These are phyloP conservation scores for Phyllachora maydis DNA, from an alignment of 2,329 filamentous ascomycete genomes.

Conservation along the genomic window DNA sequence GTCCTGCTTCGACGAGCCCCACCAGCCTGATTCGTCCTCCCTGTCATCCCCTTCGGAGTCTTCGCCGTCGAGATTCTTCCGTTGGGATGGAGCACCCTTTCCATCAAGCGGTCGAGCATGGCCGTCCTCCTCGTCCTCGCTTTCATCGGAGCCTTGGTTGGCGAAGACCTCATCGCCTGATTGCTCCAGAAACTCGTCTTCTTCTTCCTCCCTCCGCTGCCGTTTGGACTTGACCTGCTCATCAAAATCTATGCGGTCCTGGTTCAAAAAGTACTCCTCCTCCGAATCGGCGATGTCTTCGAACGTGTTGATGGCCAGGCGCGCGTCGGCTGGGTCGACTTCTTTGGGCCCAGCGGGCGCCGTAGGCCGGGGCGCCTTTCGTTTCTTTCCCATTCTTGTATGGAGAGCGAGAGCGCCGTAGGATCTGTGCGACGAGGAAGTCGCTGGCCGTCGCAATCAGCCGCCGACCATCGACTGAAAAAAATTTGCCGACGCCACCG, in stretches of 20 bases:
- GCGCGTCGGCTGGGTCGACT: slow-evolving; percentile 33
- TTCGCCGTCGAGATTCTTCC: slow-evolving; percentile 12
- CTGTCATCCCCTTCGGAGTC: slow-evolving; percentile 28
- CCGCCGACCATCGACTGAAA: too few species aligned
- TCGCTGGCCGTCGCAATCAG: too few species aligned
- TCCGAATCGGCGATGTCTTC: slow-evolving; percentile 85
- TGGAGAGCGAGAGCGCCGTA: background rate
- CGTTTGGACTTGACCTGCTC: slow-evolving; percentile 64
- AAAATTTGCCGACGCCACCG: too few species aligned
- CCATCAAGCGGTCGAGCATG: too few species aligned
- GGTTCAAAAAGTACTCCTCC: slow-evolving; percentile 77
- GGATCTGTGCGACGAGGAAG: too few species aligned
- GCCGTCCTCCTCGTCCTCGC: slow-evolving; percentile 8
- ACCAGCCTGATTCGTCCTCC: slow-evolving; percentile 45
- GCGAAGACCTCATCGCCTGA: slow-evolving; percentile 38
- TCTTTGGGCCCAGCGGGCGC: slow-evolving; percentile 30
- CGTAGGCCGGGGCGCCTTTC: slow-evolving; percentile 41
- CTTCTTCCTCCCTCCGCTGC: slow-evolving; percentile 46
- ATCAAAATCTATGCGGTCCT: slow-evolving; percentile 60
- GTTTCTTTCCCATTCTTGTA: slow-evolving; percentile 39
- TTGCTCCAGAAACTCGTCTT: slow-evolving; percentile 35
- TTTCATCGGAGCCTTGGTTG: slow-evolving; percentile 5
- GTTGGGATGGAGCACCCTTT: too few species aligned
- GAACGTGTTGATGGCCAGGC: slow-evolving; percentile 42
- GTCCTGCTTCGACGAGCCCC: slow-evolving; percentile 74